Evolutionary conservation across 805 yeast species (phyloP).

Genomic region (Scheffersomyces coipomensis): DNA sequence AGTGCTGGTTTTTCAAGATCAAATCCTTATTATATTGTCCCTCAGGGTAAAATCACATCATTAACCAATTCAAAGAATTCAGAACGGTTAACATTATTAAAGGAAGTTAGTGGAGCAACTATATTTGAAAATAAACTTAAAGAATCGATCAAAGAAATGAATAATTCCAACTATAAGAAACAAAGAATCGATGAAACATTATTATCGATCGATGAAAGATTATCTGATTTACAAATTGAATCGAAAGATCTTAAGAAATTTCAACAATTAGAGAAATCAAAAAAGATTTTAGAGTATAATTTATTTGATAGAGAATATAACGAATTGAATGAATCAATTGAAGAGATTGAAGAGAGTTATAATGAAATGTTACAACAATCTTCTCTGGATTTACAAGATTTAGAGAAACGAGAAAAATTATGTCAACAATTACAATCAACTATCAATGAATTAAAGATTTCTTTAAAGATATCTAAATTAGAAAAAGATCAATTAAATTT

Average conservation of each 20-base stretch:
- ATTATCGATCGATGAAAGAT: conserved; percentile 63
- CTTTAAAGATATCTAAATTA: conserved; percentile 49
- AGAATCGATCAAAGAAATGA: conserved; percentile 80
- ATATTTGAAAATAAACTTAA: conserved; percentile 80
- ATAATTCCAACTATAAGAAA: conserved; percentile 64
- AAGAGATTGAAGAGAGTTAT: conserved; percentile 58
- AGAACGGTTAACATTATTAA: conserved; percentile 74
- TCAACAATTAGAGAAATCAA: conserved; percentile 63
- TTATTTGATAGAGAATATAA: conserved; percentile 74
- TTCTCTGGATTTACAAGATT: conserved; percentile 49
- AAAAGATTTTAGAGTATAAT: conserved; percentile 72
- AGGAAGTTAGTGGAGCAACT: conserved; percentile 94
- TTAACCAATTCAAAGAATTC: conserved; percentile 86
- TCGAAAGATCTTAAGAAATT: conserved; percentile 69
- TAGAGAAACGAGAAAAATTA: conserved; percentile 59
- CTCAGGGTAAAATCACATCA: conserved; percentile 89
- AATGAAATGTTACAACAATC: conserved; percentile 50
- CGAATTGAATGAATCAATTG: conserved; percentile 59
- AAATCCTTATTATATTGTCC: conserved; percentile 94
- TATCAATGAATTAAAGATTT: conserved; percentile 46
- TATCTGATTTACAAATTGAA: conserved; percentile 79
- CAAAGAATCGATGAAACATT: conserved; percentile 74
- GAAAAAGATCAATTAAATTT: conserved; percentile 56
- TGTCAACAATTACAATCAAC: conserved; percentile 45
- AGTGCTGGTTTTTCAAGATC: conserved; percentile 89